Conservation (phyloP, 1,284 basidiomycete species). For the Moesziomyces antarcticus region DNA sequence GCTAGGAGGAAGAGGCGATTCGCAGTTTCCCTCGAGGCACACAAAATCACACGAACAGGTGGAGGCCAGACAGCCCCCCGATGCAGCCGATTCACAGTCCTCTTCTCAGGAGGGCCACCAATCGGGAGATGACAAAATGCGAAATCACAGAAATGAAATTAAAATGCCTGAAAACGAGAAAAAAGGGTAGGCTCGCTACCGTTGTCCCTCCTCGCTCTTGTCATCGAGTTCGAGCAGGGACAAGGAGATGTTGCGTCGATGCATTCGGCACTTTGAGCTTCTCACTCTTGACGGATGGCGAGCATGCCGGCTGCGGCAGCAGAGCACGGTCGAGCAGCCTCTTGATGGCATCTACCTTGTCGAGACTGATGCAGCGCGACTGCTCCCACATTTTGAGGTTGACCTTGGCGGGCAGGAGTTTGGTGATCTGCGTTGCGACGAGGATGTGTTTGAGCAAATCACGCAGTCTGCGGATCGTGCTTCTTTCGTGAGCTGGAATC, state of each 20-base stretch:
- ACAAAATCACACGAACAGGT: not conserved
- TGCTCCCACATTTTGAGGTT: not conserved
- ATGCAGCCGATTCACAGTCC: no score
- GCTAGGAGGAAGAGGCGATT: not conserved
- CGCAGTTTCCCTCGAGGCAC: no score
- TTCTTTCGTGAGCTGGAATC: not conserved
- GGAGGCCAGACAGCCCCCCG: not conserved
- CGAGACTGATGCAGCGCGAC: not conserved
- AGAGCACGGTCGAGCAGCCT: not conserved
- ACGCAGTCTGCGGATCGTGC: not conserved
- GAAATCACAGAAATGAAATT: no score
- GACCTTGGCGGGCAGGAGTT: not conserved
- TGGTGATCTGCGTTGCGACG: not conserved
- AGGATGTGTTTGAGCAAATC: slow-evolving; percentile 2
- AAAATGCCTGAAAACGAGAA: no score
- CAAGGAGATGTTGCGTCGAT: not conserved
- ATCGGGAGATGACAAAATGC: no score
- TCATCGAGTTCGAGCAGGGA: no score
- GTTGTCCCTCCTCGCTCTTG: no score
- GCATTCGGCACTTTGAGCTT: not conserved
- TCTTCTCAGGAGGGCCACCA: no score
- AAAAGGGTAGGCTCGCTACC: no score
- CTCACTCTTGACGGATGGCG: not conserved
- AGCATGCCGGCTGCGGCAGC: not conserved
- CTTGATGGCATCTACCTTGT: not conserved